phyloP scores from a whole-genome alignment of 108 stramenopile species.

The Epithemia pelagica region DNA sequence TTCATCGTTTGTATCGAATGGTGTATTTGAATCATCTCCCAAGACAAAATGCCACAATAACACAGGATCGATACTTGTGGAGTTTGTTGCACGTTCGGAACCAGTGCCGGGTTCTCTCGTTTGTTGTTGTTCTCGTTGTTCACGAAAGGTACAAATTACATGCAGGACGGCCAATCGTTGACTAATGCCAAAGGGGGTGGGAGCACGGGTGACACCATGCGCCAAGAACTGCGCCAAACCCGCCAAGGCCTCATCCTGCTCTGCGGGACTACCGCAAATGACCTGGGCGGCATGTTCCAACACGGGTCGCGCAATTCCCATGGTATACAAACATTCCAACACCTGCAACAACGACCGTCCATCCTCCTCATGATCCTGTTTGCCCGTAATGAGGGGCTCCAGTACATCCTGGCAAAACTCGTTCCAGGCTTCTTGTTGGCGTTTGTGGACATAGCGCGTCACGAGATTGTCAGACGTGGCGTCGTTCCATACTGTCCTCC shows the following conservation, averaged over 20 bases:
- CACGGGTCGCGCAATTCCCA: neutral
- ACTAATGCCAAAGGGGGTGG: conserved; percentile 1
- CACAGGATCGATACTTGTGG: neutral
- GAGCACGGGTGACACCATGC: neutral
- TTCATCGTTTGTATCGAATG: neutral
- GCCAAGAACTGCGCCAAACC: neutral
- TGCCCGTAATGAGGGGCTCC: neutral
- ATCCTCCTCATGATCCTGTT: neutral
- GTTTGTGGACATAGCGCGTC: neutral
- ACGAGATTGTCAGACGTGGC: neutral
- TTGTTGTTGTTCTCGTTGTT: neutral
- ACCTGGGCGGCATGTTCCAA: neutral
- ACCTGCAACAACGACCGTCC: neutral
- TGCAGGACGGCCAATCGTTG: neutral
- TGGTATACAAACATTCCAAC: neutral
- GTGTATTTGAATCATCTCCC: neutral
- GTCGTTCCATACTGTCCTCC: no score
- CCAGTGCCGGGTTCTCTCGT: neutral
- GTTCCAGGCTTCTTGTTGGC: neutral
- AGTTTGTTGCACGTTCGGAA: neutral
- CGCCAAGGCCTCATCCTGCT: neutral
- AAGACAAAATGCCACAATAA: neutral
- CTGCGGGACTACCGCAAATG: neutral
- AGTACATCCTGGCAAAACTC: neutral
- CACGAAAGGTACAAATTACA: neutral